Evolutionary conservation across 139 green algal species (phyloP).

Genomic region (Haematococcus lacustris): DNA sequence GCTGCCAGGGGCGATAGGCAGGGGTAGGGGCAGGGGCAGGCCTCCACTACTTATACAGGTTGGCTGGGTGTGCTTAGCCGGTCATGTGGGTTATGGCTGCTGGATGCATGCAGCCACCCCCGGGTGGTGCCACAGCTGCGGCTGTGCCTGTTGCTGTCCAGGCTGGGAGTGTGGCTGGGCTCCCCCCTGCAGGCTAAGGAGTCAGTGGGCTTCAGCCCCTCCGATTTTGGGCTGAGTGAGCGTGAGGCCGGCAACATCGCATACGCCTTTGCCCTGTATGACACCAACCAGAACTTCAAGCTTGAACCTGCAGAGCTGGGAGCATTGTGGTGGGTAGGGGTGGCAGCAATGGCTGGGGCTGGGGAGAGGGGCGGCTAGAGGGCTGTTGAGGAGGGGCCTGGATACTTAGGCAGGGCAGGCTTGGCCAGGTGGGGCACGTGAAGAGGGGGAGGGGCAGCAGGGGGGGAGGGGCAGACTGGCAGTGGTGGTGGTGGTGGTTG

Average conservation of each 20-base stretch:
- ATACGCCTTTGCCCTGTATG: constrained; percentile 59
- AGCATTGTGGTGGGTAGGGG: constrained; percentile 37
- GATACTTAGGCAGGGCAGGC: neutral
- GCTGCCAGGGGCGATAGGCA: no score
- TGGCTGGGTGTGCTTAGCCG: no score
- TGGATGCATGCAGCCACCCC: no score
- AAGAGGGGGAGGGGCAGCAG: neutral
- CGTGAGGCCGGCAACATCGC: constrained; percentile 62
- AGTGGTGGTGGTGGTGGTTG: neutral
- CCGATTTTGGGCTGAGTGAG: constrained; percentile 48
- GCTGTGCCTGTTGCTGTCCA: no score
- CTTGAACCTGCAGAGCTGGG: constrained; percentile 50
- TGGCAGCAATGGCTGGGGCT: neutral
- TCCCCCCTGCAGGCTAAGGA: constrained; percentile 40
- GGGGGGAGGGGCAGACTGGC: neutral
- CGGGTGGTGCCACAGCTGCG: no score
- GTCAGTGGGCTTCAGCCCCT: constrained; percentile 52
- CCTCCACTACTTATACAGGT: no score
- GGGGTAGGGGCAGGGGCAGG: no score
- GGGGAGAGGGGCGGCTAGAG: neutral
- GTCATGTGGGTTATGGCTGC: no score
- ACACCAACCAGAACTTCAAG: constrained; percentile 56
- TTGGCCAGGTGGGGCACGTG: neutral
- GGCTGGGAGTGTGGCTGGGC: no score
- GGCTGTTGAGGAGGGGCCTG: neutral